These are phyloP conservation scores for Aspergillus flavus DNA, from an alignment of 2,329 filamentous ascomycete genomes.

Conservation along the genomic window DNA sequence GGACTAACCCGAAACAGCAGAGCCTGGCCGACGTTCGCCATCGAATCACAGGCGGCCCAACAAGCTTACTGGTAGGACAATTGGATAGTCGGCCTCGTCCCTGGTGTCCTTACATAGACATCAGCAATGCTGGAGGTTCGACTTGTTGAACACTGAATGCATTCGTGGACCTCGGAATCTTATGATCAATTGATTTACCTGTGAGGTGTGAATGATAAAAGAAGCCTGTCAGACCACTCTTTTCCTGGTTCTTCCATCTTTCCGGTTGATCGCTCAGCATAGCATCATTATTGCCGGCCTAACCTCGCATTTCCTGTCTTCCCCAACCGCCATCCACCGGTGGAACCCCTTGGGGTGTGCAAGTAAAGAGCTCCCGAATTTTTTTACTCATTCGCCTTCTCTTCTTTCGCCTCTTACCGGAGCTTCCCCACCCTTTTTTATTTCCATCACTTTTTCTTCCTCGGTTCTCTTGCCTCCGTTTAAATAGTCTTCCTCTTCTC, in stretches of 20 bases:
- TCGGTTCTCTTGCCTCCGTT: conserved; percentile 12
- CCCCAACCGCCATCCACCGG: conserved; percentile 26
- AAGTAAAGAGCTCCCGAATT: conserved; percentile 3
- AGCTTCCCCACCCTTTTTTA: conserved; percentile 8
- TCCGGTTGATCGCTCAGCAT: conserved; percentile 15
- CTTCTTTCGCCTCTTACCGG: conserved; percentile 1
- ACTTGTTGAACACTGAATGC: conserved; percentile 7
- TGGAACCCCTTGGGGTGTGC: conserved; percentile 17
- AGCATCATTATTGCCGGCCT: conserved; percentile 10
- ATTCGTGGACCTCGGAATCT: conserved; percentile 31
- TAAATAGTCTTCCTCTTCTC: conserved; percentile 13
- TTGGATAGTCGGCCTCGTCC: neutral
- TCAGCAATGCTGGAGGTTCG: neutral
- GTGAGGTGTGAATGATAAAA: conserved; percentile 7
- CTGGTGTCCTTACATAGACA: neutral
- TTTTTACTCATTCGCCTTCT: conserved; percentile 6
- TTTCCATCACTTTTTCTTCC: conserved; percentile 10
- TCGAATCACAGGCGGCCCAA: conserved; percentile 23
- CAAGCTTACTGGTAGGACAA: conserved; percentile 13
- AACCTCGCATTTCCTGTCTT: conserved; percentile 13
- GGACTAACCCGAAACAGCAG: conserved; percentile 14
- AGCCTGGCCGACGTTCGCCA: conserved; percentile 12
- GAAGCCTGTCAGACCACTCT: conserved; percentile 15
- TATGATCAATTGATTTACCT: conserved; percentile 22
- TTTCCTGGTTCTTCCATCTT: conserved; percentile 11